These are phyloP conservation scores for Albatrellus ellisii DNA, from an alignment of 768 basidiomycete genomes.

Conservation along the genomic window DNA sequence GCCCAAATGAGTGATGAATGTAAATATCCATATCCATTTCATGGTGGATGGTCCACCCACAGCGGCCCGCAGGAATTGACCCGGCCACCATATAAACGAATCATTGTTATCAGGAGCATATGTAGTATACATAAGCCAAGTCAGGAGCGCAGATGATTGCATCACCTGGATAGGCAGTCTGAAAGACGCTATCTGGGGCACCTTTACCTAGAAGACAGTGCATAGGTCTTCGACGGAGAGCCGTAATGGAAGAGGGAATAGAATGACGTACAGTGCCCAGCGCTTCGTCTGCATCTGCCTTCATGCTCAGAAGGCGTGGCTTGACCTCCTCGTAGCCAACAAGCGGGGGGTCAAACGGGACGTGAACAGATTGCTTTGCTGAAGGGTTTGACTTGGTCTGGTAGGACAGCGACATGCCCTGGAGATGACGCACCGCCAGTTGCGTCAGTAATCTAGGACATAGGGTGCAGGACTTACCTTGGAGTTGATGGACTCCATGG, in stretches of 20 bases:
- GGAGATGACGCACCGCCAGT: neutral
- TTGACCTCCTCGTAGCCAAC: conserved; percentile 72
- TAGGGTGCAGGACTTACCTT: conserved; percentile 29
- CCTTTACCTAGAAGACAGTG: conserved; percentile 12
- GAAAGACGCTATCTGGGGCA: conserved; percentile 50
- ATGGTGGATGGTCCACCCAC: conserved; percentile 20
- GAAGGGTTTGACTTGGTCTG: conserved; percentile 31
- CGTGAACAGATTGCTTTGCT: conserved; percentile 31
- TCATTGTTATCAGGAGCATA: conserved; percentile 15
- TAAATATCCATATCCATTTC: conserved; percentile 21
- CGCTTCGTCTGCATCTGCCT: conserved; percentile 63
- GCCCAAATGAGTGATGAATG: conserved; percentile 26
- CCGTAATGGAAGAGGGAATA: neutral
- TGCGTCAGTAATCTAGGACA: neutral
- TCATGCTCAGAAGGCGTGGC: conserved; percentile 69
- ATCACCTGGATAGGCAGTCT: conserved; percentile 25
- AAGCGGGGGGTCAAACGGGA: conserved; percentile 61
- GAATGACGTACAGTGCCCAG: conserved; percentile 55
- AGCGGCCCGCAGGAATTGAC: conserved; percentile 19
- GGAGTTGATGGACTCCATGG: conserved; percentile 57
- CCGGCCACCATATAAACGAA: conserved; percentile 17
- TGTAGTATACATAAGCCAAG: conserved; percentile 23
- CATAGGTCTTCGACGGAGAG: neutral
- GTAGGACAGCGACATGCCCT: conserved; percentile 67
- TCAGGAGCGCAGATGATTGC: conserved; percentile 17